Evolutionary conservation across 371 early-diverging fungal genomes (phyloP).

Genomic region (Chytridium lagenaria): DNA sequence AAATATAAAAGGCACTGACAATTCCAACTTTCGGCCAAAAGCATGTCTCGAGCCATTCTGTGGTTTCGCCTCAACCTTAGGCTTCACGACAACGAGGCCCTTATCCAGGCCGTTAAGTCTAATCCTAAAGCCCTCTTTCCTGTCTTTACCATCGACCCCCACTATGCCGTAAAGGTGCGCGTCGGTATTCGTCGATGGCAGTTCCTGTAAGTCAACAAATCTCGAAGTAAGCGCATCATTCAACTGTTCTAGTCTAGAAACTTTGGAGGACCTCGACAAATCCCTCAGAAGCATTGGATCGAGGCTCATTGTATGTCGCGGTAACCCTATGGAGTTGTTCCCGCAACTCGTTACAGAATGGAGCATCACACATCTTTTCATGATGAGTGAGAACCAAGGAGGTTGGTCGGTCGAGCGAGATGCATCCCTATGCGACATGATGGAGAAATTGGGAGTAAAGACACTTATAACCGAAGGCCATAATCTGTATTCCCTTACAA

Average conservation of each 20-base stretch:
- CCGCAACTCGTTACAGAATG: slow-evolving; percentile 12
- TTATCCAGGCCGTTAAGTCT: slow-evolving; percentile 14
- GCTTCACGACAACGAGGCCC: slow-evolving; percentile 43
- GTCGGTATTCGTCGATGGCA: slow-evolving; percentile 33
- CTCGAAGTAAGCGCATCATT: neutral
- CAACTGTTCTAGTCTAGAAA: slow-evolving; percentile 12
- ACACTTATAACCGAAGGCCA: slow-evolving; percentile 24
- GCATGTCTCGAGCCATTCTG: neutral
- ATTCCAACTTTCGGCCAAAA: too few relatives aligned
- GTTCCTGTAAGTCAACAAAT: slow-evolving; percentile 31
- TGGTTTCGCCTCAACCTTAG: slow-evolving; percentile 46
- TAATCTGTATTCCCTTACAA: slow-evolving; percentile 31
- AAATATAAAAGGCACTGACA: too few relatives aligned
- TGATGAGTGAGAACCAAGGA: slow-evolving; percentile 21
- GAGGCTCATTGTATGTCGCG: slow-evolving; percentile 33
- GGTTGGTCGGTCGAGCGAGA: slow-evolving; percentile 33
- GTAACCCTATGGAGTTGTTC: slow-evolving; percentile 28
- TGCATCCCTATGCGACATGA: slow-evolving; percentile 11
- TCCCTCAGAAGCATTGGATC: slow-evolving; percentile 27
- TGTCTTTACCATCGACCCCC: slow-evolving; percentile 34
- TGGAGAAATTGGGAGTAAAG: neutral
- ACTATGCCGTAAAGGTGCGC: slow-evolving; percentile 22
- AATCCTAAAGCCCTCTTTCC: slow-evolving; percentile 29
- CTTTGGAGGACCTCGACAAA: slow-evolving; percentile 23
- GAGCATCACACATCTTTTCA: slow-evolving; percentile 17